phyloP scores from a whole-genome alignment of 352 stramenopile species.

The Peronospora destructor region DNA sequence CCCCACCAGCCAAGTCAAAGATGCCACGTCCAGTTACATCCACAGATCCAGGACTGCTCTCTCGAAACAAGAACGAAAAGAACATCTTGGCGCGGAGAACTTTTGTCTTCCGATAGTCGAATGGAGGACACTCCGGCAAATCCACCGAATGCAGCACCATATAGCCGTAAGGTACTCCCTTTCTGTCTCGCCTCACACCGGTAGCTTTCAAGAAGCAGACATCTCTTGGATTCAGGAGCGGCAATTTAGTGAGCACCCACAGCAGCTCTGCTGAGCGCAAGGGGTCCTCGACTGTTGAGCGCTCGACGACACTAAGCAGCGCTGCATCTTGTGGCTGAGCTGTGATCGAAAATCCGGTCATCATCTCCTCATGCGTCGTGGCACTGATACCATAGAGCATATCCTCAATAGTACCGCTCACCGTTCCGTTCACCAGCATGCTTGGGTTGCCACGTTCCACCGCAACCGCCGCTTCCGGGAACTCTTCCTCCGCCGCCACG shows the following conservation, averaged over 20 bases:
- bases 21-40: slow-evolving; percentile 32
- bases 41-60: slow-evolving; percentile 22
- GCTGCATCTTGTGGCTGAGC: slow-evolving; percentile 21
- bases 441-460: slow-evolving; percentile 26
- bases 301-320: slow-evolving; percentile 31
- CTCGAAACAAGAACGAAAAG: slow-evolving; percentile 34
- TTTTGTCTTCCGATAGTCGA: slow-evolving; percentile 20
- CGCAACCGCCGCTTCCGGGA: slow-evolving; percentile 12
- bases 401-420: slow-evolving; percentile 33
- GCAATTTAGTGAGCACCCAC: slow-evolving; percentile 34
- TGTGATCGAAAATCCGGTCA: slow-evolving; percentile 28
- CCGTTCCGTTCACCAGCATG: slow-evolving; percentile 32
- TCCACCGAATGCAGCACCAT: slow-evolving; percentile 37
- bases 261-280: slow-evolving; percentile 37
- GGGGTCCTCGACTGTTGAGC: slow-evolving; percentile 24
- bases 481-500: slow-evolving; percentile 22
- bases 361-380: slow-evolving; percentile 27
- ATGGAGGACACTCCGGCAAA: slow-evolving; percentile 27
- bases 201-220: slow-evolving; percentile 39
- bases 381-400: slow-evolving; percentile 37
- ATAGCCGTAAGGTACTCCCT: slow-evolving; percentile 35
- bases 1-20: slow-evolving; percentile 32
- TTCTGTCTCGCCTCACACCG: slow-evolving; percentile 26
- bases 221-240: slow-evolving; percentile 31
- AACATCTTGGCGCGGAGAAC: slow-evolving; percentile 29